Conservation (phyloP, 139 green algal species). For the Gonium pectorale region DNA sequence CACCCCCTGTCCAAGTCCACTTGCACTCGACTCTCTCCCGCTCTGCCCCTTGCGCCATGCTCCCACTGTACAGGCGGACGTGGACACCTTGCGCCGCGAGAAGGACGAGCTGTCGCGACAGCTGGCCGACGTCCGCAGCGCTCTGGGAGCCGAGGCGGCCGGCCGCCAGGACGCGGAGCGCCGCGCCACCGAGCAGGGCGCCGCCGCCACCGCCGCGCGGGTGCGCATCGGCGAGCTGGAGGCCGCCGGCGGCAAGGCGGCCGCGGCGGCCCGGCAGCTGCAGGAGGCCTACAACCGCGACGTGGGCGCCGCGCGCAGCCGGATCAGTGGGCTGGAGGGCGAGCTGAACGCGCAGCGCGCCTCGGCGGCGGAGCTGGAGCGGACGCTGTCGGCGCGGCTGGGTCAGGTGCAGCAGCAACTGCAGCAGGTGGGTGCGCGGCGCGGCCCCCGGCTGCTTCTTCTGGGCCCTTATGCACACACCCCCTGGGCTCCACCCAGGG, state of each 20-base stretch:
- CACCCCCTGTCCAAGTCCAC: no score
- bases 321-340: constrained; percentile 39
- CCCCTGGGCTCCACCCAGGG: no score
- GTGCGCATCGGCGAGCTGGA: constrained; percentile 14
- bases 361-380: constrained; percentile 29
- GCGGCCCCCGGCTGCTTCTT: no score
- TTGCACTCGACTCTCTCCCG: no score
- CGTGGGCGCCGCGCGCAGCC: constrained; percentile 24
- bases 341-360: constrained; percentile 15
- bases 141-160: not conserved
- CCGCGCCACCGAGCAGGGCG: not conserved
- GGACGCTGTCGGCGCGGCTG: constrained; percentile 17
- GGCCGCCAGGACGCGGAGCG: constrained; percentile 14
- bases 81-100: constrained; percentile 4
- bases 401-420: constrained; percentile 1
- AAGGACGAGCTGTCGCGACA: constrained; percentile 25
- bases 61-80: constrained; percentile 13
- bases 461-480: no score
- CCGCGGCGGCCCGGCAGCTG: constrained; percentile 7
- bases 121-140: constrained; percentile 5
- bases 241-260: not conserved
- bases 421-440: constrained; percentile 17
- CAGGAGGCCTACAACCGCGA: constrained; percentile 40
- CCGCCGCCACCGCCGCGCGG: not conserved
- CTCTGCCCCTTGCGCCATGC: not conserved